Conservation (phyloP, 2,329 filamentous ascomycete genomes). For the Lasiodiplodia theobromae region DNA sequence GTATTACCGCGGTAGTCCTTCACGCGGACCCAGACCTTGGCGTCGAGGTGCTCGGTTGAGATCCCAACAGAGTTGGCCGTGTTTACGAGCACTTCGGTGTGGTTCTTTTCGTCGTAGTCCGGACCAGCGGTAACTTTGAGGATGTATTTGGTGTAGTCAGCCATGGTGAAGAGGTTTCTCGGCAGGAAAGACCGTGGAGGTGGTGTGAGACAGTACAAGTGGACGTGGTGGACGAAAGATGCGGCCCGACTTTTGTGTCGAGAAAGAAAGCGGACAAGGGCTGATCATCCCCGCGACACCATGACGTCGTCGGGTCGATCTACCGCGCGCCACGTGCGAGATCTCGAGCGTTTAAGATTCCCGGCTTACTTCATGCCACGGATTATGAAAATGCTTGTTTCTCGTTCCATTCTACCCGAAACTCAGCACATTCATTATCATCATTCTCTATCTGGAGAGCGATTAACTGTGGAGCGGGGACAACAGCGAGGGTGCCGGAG, state of each 20-base stretch:
- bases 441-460: background rate
- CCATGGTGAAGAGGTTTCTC: constrained; percentile 46
- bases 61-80: constrained; percentile 67
- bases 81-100: constrained; percentile 80
- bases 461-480: background rate
- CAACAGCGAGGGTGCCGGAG: background rate
- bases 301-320: constrained; percentile 23
- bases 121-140: constrained; percentile 83
- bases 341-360: background rate
- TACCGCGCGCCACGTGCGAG: constrained; percentile 6
- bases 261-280: constrained; percentile 7
- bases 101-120: constrained; percentile 74
- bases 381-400: background rate
- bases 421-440: background rate
- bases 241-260: constrained; percentile 8
- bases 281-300: constrained; percentile 20
- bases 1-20: constrained; percentile 61
- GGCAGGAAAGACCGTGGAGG: background rate
- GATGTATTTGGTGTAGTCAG: constrained; percentile 71
- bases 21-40: constrained; percentile 77
- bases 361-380: background rate
- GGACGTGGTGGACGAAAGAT: background rate
- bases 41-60: constrained; percentile 67
- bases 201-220: background rate
- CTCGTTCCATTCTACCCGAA: background rate